Percentiles rank a stretch among this genome's conserved stretches.
These are phyloP conservation scores for Kwoniella pini DNA, from an alignment of 768 basidiomycete species.

Conservation along the genomic window DNA sequence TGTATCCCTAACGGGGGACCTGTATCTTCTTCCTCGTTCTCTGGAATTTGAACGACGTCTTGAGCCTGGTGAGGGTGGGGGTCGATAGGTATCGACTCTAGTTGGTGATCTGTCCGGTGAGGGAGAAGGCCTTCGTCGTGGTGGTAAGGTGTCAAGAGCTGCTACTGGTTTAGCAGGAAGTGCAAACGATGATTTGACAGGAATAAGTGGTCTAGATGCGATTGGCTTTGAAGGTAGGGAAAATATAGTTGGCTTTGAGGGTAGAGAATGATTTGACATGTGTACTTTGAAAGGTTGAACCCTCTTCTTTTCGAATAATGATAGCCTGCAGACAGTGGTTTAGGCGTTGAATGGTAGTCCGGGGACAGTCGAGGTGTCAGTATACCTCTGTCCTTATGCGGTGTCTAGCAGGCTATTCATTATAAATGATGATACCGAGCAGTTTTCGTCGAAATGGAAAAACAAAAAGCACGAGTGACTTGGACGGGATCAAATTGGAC, in stretches of 20 bases:
- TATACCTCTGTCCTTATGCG: no score
- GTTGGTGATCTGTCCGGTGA: conserved; percentile 10
- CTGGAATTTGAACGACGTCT: conserved; percentile 1
- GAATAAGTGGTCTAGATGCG: conserved; percentile 15
- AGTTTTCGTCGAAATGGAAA: no score
- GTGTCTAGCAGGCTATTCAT: no score
- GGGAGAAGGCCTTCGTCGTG: conserved; percentile 6
- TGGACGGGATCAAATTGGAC: no score
- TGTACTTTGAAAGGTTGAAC: neutral
- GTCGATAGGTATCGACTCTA: neutral
- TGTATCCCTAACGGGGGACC: conserved; percentile 1
- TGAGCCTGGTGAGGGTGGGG: neutral
- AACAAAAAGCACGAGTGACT: no score
- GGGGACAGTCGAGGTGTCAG: no score
- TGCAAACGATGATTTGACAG: conserved; percentile 6
- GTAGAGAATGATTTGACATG: neutral
- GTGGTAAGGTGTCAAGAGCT: neutral
- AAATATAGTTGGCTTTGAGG: neutral
- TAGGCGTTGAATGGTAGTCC: no score
- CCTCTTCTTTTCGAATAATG: neutral
- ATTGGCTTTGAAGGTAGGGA: conserved; percentile 14
- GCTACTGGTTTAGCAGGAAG: neutral
- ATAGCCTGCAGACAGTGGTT: neutral
- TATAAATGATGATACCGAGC: no score
- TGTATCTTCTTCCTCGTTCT: conserved; percentile 1